Base-by-base conservation (phyloP, 2,329 filamentous ascomycete species). In the Fusarium begoniae region DNA sequence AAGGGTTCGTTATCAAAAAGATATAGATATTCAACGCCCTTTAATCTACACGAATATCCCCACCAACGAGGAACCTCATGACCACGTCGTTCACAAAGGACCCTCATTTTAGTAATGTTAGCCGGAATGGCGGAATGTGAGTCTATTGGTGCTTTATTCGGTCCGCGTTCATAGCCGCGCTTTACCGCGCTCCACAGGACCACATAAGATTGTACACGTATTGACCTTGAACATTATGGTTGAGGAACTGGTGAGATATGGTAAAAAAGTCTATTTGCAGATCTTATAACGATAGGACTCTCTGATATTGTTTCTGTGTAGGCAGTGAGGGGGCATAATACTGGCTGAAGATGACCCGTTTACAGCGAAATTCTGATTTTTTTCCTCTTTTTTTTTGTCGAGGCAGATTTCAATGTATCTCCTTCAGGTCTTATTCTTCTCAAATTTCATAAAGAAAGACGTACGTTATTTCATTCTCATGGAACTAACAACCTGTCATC, bases 131-230 rank as follows among this genome's bases (percentile, higher is more conserved):
- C 74, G 75, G 74, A 73, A 74, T 69, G 48, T 45, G 48, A 57
- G 69, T 68, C 50, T 73, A 45, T 32, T 47, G 37, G 45, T 56
- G 43, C 45, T 62, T 37, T 35, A 28, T 57, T 74, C 75, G 75
- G 75, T 78, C 75, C 75, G 75, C 75, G 66, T 38, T 47, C 14
- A 30, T 55, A 65, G 58, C 69, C 64, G 69, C 70, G 53, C 64
- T 62, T 76, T 74, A 64, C 74, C 69, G 66, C 65, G 75, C 72
- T 78, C 75, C 75, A 77, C 75, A 74, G 72, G 67, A 70, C 75
- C 75, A 78, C 75, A 70, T 41, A 24, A 8, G 20, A 18, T 56
- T 45, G 32, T 38, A 37, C n/a, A 43, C 43, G 41, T 53, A 37
- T 48, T 24, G 48, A 32, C 18, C 22, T 3, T 35, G 6, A 22